Percentiles rank a stretch among this genome's conserved stretches.
Conservation (phyloP, 108 stramenopile genomes). For the Hondaea fermentalgiana region DNA sequence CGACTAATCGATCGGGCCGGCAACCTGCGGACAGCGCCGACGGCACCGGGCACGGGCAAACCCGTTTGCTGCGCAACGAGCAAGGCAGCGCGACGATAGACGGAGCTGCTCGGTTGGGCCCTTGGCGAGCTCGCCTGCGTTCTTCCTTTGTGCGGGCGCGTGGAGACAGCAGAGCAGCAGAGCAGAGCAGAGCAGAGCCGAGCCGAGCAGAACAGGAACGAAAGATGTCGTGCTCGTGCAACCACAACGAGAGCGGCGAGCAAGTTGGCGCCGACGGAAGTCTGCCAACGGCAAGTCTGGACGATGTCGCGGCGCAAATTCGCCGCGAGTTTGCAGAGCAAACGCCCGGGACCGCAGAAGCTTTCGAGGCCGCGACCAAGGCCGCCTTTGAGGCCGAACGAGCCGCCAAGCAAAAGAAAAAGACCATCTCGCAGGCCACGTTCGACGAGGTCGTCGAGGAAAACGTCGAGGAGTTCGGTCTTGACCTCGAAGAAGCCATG, state of each 20-base stretch:
- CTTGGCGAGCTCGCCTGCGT: too few species aligned
- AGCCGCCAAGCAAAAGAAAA: background rate
- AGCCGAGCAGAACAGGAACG: background rate
- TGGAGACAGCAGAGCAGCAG: too few species aligned
- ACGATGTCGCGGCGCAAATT: constrained; percentile 4
- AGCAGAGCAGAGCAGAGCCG: too few species aligned
- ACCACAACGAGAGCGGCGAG: background rate
- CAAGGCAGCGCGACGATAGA: too few species aligned
- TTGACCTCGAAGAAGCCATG: constrained; percentile 32
- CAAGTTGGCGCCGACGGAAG: background rate
- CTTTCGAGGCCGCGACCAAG: background rate
- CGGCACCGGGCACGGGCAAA: too few species aligned
- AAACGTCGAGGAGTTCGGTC: constrained; percentile 48
- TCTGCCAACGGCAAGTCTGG: background rate
- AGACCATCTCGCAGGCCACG: constrained; percentile 40
- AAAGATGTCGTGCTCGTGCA: background rate
- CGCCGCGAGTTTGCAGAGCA: background rate
- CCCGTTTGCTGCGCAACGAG: too few species aligned
- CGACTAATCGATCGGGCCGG: too few species aligned
- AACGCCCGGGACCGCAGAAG: background rate
- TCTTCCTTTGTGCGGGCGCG: too few species aligned
- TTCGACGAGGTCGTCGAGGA: constrained; percentile 49
- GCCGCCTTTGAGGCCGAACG: background rate
- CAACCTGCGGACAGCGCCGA: too few species aligned
- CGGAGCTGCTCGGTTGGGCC: too few species aligned